Evolutionary conservation across 768 basidiomycete genomes (phyloP), one percentile per base, ranked within the genome.

Genomic region (Tylopilus intermedius): DNA sequence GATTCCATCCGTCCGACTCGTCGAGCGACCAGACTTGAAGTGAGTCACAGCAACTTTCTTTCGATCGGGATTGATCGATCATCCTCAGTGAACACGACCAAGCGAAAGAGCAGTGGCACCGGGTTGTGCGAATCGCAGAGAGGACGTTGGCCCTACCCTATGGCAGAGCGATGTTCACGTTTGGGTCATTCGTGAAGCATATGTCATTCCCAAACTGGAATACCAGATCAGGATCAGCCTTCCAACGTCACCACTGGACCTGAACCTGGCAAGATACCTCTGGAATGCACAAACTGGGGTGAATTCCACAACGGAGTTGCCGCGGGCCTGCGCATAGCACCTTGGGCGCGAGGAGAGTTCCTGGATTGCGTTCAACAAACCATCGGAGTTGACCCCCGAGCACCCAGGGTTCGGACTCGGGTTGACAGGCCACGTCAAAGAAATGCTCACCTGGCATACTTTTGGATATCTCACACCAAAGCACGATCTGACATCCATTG

Each of bases 331-430:
- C 84, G 90, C 7, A 83, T 97, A 46, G 83, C 87, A 0, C 83
- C 89, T 0, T 78, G 80, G n/a, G 80, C 86, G 8, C 70, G 74
- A 45, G 40, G 92, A 96, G 65, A 90, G 89, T 62, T 92, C 93
- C 0, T 97, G 94, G 91, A 93, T 96, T 49, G 85, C 88, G 13
- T 97, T 94, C 77, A 95, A 98, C 70, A 90, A 89, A 61, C 95
- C 96, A 0, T 78, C 83, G 0, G 90, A 94, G 42, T 78, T 94
- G 49, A 94, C 89, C 5, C 84, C 94, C 0, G 86, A 93, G 62
- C 96, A 98, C 64, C 96, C 94, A n/a, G 96, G 96, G 2, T 94
- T 97, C 72, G 96, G 91, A 14, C 78, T 99, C 8, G 96, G 96
- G 0, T 74, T 99, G 22, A 90, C 85, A 1, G 96, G 96, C 0